These are phyloP conservation scores for Xylariaceae sp. DNA, from an alignment of 2,329 filamentous ascomycete species.

Conservation along the genomic window DNA sequence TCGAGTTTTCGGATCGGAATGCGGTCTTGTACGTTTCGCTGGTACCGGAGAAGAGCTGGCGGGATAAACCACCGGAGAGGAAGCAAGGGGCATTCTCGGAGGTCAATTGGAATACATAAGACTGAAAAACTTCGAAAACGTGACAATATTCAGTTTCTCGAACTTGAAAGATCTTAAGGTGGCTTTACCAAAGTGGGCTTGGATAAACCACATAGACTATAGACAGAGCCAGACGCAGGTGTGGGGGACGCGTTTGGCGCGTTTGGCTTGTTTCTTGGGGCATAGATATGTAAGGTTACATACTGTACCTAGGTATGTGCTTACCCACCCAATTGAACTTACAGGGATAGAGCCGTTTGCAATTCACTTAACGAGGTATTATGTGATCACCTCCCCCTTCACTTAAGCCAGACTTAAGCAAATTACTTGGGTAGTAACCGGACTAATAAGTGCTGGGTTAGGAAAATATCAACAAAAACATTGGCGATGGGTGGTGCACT, in stretches of 20 bases:
- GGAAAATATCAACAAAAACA: no score
- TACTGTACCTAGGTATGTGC: no score
- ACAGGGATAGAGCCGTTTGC: no score
- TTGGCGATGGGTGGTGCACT: no score
- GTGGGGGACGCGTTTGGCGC: background rate
- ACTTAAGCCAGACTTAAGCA: no score
- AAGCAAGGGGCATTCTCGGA: conserved; percentile 58
- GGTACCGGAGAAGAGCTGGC: conserved; percentile 48
- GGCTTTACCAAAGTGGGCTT: background rate
- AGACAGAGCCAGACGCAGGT: no score
- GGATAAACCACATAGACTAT: background rate
- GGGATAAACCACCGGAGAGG: conserved; percentile 61
- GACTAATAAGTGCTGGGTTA: no score
- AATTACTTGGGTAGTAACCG: no score
- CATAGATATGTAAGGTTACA: no score
- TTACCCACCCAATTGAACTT: no score
- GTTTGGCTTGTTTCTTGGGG: background rate
- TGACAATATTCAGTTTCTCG: conserved; percentile 4
- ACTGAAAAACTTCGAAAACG: conserved; percentile 3
- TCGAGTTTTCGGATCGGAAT: conserved; percentile 38
- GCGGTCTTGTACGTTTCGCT: conserved; percentile 42
- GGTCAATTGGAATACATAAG: conserved; percentile 12
- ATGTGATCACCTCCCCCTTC: no score
- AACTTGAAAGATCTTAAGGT: background rate
- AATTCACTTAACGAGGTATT: no score